Conservation (phyloP, 2,329 filamentous ascomycete genomes). For the Sphaerulina vaccinii region DNA sequence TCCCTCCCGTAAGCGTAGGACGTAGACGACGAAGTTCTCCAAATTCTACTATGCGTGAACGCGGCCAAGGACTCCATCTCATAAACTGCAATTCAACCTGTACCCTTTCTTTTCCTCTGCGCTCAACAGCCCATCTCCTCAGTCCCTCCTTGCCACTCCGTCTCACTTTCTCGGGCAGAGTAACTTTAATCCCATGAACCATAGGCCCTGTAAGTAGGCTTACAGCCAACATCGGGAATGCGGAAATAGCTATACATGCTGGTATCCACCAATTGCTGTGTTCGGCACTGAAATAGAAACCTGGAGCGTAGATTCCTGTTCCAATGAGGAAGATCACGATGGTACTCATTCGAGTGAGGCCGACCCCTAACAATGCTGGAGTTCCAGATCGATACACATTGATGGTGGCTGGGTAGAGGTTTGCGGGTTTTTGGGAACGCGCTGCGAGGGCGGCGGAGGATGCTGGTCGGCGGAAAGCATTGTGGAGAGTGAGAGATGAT, state of each 20-base stretch:
- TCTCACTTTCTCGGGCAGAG: constrained; percentile 65
- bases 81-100: constrained; percentile 43
- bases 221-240: constrained; percentile 65
- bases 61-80: constrained; percentile 42
- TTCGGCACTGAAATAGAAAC: constrained; percentile 49
- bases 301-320: constrained; percentile 57
- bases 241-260: constrained; percentile 52
- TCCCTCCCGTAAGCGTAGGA: constrained; percentile 15
- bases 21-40: constrained; percentile 30
- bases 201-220: constrained; percentile 66
- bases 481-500: neutral
- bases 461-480: neutral
- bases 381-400: constrained; percentile 75
- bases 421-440: neutral
- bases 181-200: constrained; percentile 69
- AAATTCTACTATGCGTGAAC: constrained; percentile 30
- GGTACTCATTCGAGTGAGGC: constrained; percentile 68
- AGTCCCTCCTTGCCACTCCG: constrained; percentile 57
- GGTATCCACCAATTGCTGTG: constrained; percentile 45
- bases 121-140: constrained; percentile 47
- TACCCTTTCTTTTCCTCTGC: constrained; percentile 44
- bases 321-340: constrained; percentile 69
- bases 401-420: constrained; percentile 56
- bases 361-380: constrained; percentile 64
- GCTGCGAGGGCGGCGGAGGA: neutral